Evolutionary conservation across 1,139 yeast genomes (phyloP).

Genomic region (Pichia inconspicua): DNA sequence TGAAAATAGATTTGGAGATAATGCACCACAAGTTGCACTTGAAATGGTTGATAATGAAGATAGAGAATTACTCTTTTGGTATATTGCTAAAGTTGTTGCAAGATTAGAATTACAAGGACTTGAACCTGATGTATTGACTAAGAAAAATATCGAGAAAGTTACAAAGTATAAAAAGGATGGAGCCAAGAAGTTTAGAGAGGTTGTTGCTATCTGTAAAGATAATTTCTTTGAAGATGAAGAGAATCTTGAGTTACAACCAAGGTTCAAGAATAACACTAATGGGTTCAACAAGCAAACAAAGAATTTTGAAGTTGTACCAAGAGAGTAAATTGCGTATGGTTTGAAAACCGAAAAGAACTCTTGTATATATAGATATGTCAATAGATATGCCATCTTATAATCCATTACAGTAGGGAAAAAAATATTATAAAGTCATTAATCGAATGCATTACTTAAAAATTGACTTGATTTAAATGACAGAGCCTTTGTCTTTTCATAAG

Average conservation of each 20-base stretch:
- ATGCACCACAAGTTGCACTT: conserved; percentile 82
- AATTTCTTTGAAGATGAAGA: conserved; percentile 39
- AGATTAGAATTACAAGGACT: conserved; percentile 61
- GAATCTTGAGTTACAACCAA: conserved; percentile 20
- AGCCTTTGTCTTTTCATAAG: conserved; percentile 54
- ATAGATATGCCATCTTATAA: background rate
- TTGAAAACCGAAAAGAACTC: background rate
- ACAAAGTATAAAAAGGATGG: conserved; percentile 41
- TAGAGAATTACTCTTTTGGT: conserved; percentile 69
- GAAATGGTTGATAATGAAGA: conserved; percentile 77
- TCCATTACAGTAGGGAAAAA: background rate
- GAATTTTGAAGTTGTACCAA: conserved; percentile 27
- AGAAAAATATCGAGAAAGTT: conserved; percentile 49
- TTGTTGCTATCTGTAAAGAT: conserved; percentile 58
- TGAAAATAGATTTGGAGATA: conserved; percentile 85
- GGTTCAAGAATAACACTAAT: conserved; percentile 22
- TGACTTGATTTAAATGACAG: conserved; percentile 50
- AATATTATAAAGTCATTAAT: conserved; percentile 7
- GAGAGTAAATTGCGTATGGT: conserved; percentile 13
- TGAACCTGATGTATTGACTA: conserved; percentile 54
- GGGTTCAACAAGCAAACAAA: conserved; percentile 26
- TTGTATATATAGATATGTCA: too few relatives aligned
- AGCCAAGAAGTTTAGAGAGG: conserved; percentile 43
- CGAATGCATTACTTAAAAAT: conserved; percentile 35
- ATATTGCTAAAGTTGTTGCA: conserved; percentile 74